phyloP scores from a whole-genome alignment of 371 early-diverging fungal species.

The Mucor indicus region DNA sequence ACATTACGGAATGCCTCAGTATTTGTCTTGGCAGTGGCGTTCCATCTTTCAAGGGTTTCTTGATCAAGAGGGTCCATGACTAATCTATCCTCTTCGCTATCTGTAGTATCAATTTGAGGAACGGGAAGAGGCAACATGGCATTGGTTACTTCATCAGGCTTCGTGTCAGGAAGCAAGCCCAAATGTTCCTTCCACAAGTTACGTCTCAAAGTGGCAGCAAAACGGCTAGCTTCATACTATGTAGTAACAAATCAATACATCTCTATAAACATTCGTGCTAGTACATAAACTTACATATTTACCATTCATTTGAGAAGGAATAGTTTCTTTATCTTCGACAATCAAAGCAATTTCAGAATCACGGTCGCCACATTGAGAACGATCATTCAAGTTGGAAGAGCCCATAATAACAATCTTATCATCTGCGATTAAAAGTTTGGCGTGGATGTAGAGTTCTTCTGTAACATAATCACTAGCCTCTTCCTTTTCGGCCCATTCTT shows the following conservation, averaged over 20 bases:
- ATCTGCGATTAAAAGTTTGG: constrained; percentile 91
- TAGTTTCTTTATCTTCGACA: constrained; percentile 71
- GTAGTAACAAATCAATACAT: not conserved
- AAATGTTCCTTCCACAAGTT: constrained; percentile 84
- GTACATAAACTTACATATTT: constrained; percentile 42
- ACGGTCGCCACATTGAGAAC: constrained; percentile 86
- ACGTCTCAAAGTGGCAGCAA: constrained; percentile 75
- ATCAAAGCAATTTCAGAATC: constrained; percentile 90
- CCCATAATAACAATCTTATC: constrained; percentile 82
- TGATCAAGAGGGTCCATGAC: constrained; percentile 64
- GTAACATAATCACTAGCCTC: constrained; percentile 60
- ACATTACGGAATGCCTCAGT: constrained; percentile 65
- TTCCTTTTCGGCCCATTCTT: constrained; percentile 21
- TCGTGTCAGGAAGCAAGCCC: constrained; percentile 59
- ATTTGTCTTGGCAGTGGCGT: constrained; percentile 55
- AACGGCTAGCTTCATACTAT: constrained; percentile 57
- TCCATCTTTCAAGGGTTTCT: constrained; percentile 53
- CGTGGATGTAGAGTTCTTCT: constrained; percentile 91
- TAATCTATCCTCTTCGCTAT: constrained; percentile 33
- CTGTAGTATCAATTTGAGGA: constrained; percentile 31
- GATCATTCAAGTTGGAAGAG: constrained; percentile 91
- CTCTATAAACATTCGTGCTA: not conserved
- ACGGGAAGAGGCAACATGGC: constrained; percentile 52
- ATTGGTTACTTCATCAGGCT: constrained; percentile 44
- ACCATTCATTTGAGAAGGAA: constrained; percentile 76